These are phyloP conservation scores for Aspergillus pseudotamarii DNA, from an alignment of 2,329 filamentous ascomycete species.

Conservation along the genomic window DNA sequence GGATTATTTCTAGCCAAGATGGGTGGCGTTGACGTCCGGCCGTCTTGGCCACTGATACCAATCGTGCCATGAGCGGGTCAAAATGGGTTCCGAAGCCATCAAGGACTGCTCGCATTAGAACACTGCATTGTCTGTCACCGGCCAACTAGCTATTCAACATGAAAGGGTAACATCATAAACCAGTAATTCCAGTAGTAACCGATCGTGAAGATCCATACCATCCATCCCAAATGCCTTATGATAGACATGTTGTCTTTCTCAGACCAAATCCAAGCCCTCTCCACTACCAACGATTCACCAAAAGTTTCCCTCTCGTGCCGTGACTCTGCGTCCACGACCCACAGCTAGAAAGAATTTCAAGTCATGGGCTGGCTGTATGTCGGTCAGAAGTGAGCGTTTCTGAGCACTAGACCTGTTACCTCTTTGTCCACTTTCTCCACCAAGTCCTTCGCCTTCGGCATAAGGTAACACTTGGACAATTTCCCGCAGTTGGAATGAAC, in stretches of 20 bases:
- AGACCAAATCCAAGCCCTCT: neutral
- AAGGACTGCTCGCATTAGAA: neutral
- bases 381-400: neutral
- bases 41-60: neutral
- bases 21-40: neutral
- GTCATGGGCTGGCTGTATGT: neutral
- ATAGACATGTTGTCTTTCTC: neutral
- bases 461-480: neutral
- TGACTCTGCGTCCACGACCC: neutral
- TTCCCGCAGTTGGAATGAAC: conserved; percentile 1
- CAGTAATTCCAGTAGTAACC: neutral
- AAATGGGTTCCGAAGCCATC: neutral
- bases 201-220: neutral
- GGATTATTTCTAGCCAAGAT: neutral
- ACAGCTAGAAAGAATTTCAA: neutral
- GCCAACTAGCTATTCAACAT: neutral
- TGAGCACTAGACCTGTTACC: neutral
- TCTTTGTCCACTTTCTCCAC: neutral
- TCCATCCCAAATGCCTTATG: neutral
- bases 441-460: conserved; percentile 2
- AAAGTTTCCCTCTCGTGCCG: neutral
- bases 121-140: neutral
- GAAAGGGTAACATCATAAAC: neutral
- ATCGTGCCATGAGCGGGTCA: neutral
- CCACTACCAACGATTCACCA: neutral